Percentiles rank a stretch among this genome's conserved stretches.
These are phyloP conservation scores for Pichiaceae sp. DNA, from an alignment of 1,139 yeast genomes.

Conservation along the genomic window DNA sequence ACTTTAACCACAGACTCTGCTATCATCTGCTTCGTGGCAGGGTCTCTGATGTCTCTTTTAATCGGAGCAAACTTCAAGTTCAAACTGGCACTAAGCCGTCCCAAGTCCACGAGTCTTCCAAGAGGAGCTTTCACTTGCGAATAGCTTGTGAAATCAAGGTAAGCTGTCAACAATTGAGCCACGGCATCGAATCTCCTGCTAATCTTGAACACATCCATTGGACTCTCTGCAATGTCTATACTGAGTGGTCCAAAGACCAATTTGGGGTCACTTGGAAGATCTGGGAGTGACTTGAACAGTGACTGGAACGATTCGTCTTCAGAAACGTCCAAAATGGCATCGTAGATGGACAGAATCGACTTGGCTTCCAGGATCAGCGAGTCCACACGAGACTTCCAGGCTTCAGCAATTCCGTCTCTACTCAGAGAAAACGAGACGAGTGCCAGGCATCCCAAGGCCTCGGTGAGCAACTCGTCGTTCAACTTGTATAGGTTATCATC, in stretches of 20 bases:
- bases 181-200: constrained; percentile 42
- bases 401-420: constrained; percentile 37
- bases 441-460: constrained; percentile 46
- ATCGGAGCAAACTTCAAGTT: constrained; percentile 47
- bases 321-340: constrained; percentile 46
- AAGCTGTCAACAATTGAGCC: constrained; percentile 32
- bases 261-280: constrained; percentile 7
- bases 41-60: constrained; percentile 49
- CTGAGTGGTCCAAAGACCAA: constrained; percentile 37
- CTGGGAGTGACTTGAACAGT: constrained; percentile 14
- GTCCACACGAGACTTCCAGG: constrained; percentile 27
- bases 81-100: constrained; percentile 45
- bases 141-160: constrained; percentile 40
- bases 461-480: constrained; percentile 28
- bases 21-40: constrained; percentile 33
- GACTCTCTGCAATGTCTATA: constrained; percentile 47
- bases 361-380: constrained; percentile 37
- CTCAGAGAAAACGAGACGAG: constrained; percentile 46
- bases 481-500: constrained; percentile 18
- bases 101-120: constrained; percentile 40
- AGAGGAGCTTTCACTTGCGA: constrained; percentile 40
- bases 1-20: constrained; percentile 32
- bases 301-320: constrained; percentile 41
- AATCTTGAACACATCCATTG: constrained; percentile 41
- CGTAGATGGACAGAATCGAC: constrained; percentile 45